These are phyloP conservation scores for Juncus inflexus DNA, from an alignment of 176 grass and related monocot species.

Conservation along the genomic window DNA sequence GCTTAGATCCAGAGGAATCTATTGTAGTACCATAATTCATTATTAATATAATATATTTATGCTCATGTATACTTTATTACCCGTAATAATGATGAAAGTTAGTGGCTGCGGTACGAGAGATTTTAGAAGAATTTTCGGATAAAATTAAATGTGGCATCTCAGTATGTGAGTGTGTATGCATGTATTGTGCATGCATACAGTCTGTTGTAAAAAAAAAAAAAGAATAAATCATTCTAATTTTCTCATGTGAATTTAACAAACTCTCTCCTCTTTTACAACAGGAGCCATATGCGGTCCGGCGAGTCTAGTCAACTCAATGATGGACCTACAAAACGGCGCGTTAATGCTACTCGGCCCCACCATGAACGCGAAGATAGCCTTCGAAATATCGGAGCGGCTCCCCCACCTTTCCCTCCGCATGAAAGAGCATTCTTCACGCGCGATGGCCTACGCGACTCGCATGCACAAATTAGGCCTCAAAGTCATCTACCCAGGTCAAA, in stretches of 20 bases:
- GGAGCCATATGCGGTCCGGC: slow-evolving; percentile 86
- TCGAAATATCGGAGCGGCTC: slow-evolving; percentile 77
- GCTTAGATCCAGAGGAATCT: no score
- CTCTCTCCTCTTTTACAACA: slow-evolving; percentile 11
- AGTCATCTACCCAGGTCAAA: slow-evolving; percentile 62
- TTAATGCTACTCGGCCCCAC: slow-evolving; percentile 88
- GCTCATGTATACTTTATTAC: background rate
- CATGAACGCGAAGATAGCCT: slow-evolving; percentile 97
- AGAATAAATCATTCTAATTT: no score
- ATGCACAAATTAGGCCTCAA: slow-evolving; percentile 62
- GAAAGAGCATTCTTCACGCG: slow-evolving; percentile 83
- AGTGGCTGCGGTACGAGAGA: no score
- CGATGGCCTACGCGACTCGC: slow-evolving; percentile 54
- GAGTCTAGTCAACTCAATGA: slow-evolving; percentile 86
- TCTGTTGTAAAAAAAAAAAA: no score
- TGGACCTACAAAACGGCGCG: slow-evolving; percentile 80
- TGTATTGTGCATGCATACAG: no score
- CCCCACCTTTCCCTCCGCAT: slow-evolving; percentile 87
- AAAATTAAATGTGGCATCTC: no score
- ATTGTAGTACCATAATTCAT: no score
- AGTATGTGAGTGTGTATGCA: no score
- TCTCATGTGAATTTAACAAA: no score
- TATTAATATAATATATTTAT: no score
- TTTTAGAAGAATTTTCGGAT: no score
- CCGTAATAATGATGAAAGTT: no score